Evolutionary conservation across 2,329 filamentous ascomycete species (phyloP).

Genomic region (Pseudogymnoascus sp.): DNA sequence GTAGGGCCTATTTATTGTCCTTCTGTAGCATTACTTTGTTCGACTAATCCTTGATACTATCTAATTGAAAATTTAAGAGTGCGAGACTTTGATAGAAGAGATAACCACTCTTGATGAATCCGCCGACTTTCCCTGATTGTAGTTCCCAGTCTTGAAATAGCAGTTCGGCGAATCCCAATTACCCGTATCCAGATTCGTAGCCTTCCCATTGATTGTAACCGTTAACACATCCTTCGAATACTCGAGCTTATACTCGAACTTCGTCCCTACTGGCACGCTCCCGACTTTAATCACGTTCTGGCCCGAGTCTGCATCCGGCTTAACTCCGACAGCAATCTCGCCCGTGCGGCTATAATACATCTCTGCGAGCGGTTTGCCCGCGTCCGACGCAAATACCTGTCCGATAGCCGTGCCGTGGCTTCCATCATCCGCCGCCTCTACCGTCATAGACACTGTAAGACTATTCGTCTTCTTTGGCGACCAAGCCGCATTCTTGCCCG

Average conservation of each 20-base stretch:
- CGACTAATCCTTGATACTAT: too few relatives aligned
- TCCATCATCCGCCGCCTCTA: not conserved
- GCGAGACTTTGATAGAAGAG: not conserved
- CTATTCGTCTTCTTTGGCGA: constrained; percentile 1
- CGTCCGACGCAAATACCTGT: constrained; percentile 15
- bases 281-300: constrained; percentile 24
- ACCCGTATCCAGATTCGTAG: constrained; percentile 12
- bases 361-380: constrained; percentile 27
- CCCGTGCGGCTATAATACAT: constrained; percentile 26
- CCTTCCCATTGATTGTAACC: constrained; percentile 17
- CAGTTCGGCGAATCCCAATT: not conserved
- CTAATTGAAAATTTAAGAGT: not conserved
- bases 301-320: constrained; percentile 23
- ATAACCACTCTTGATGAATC: constrained; percentile 6
- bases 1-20: too few relatives aligned
- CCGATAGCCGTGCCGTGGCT: constrained; percentile 8
- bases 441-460: constrained; percentile 7
- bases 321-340: constrained; percentile 24
- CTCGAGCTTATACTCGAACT: constrained; percentile 27
- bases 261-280: constrained; percentile 21
- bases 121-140: constrained; percentile 10
- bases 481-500: constrained; percentile 6
- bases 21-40: too few relatives aligned
- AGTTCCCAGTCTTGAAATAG: constrained; percentile 8
- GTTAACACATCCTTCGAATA: constrained; percentile 25